Evolutionary conservation across 75 land plant genomes (phyloP).

Genomic region (Cryptomeria japonica): DNA sequence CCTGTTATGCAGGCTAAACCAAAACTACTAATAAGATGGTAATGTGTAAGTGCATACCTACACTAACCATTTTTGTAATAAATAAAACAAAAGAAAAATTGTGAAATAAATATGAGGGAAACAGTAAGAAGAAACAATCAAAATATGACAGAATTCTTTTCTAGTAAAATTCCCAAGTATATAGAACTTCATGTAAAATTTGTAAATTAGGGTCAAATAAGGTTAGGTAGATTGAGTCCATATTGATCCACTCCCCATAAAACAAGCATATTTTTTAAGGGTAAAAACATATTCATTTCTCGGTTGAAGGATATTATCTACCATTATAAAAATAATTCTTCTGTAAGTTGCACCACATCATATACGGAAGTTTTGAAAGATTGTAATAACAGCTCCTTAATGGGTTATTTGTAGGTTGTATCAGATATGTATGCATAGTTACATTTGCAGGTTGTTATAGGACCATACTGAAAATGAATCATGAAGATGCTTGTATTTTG

Average conservation of each 20-base stretch:
- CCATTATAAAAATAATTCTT: not conserved
- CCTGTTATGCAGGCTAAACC: not conserved
- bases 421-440: not conserved
- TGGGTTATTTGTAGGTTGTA: not conserved
- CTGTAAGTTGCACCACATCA: not conserved
- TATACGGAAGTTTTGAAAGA: not conserved
- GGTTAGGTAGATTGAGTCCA: not conserved
- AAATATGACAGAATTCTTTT: not conserved
- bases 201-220: not conserved
- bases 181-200: not conserved
- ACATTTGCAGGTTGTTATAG: not conserved
- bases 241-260: not conserved
- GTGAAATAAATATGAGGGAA: not conserved
- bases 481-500: not conserved
- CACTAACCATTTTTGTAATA: not conserved
- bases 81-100: not conserved
- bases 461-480: not conserved
- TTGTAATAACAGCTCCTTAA: not conserved
- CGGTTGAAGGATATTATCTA: not conserved
- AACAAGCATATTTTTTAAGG: not conserved
- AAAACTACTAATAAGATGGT: not conserved
- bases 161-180: not conserved
- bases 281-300: not conserved
- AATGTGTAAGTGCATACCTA: not conserved
- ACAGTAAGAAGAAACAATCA: not conserved